Base-by-base conservation (phyloP, 495 filamentous ascomycete genomes). In the Penicillium crystallinum region DNA sequence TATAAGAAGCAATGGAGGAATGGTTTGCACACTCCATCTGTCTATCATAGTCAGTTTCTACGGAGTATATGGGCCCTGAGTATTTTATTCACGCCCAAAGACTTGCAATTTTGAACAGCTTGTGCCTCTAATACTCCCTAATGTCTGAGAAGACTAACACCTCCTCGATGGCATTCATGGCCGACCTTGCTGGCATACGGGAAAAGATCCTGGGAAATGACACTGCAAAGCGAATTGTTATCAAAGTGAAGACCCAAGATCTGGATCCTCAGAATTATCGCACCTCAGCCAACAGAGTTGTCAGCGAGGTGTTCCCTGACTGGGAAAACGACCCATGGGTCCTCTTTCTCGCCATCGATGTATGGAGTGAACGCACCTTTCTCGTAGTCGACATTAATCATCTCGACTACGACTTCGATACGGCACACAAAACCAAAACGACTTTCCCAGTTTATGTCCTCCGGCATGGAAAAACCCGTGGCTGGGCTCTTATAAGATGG, bases 391-490 rank as follows among this genome's bases (percentile, higher is more conserved):
- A 56, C 27, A 31, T 56, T 44, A 55, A 56, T 40, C 42, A 41
- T 39, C 31, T 49, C 11, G 42, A 52, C 12, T 56, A 59, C 31
- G 21, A 56, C 38, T 59, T 40, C 22, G 1, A 9, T 8, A 59
- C 53, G 14, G 52, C 57, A 5, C 53, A 59, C 43, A 42, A 52
- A 38, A 7, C 2, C 25, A 51, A 54, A 33, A 37, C 21, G 1
- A 17, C 54, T 18, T 21, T 58, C 29, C 51, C 56, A 23, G 51
- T 51, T 18, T 52, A 37, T 23, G 46, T 58, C 12, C 51, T 58
- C 42, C 51, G 40, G n/a, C 45, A 45, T 34, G 18, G 51, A 25
- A 39, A 18, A 48, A 37, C 27, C 15, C 31, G 17, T 2, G 35
- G 19, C 11, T 58, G 56, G 51, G 34, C 19, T 4, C 34, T 58